phyloP scores from a whole-genome alignment of 2,329 filamentous ascomycete genomes.

The Penicillium sp. region DNA sequence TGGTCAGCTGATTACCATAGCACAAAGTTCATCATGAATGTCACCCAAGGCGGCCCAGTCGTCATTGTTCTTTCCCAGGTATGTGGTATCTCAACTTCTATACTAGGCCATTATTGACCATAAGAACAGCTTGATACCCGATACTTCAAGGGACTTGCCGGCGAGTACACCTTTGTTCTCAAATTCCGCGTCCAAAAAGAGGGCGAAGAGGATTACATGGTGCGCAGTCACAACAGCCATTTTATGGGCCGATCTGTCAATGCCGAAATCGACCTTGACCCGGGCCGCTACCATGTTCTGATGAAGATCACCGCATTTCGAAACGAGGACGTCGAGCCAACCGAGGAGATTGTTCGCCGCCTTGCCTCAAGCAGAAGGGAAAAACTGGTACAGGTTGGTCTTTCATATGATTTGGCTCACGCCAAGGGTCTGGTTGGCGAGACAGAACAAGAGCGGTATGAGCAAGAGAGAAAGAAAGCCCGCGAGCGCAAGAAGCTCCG shows the following conservation, averaged over 20 bases:
- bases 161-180: conserved; percentile 58
- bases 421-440: conserved; percentile 45
- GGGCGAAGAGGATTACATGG: conserved; percentile 60
- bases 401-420: conserved; percentile 49
- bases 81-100: background rate
- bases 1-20: conserved; percentile 63
- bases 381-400: conserved; percentile 61
- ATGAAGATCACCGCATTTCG: conserved; percentile 72
- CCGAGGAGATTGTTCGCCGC: conserved; percentile 67
- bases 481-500: conserved; percentile 38
- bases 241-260: conserved; percentile 73
- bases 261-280: conserved; percentile 71
- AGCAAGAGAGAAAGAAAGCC: conserved; percentile 33
- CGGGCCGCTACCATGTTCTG: conserved; percentile 73
- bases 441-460: conserved; percentile 36
- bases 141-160: conserved; percentile 60
- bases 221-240: conserved; percentile 56
- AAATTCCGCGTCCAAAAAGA: conserved; percentile 62
- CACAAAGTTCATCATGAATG: conserved; percentile 58
- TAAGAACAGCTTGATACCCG: conserved; percentile 53
- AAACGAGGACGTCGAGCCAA: conserved; percentile 48
- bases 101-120: conserved; percentile 9
- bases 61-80: conserved; percentile 61
- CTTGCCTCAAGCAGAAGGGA: conserved; percentile 65
- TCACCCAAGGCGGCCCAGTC: conserved; percentile 53